These are phyloP conservation scores for Trichosporon ovoides DNA, from an alignment of 1,284 basidiomycete species.

Conservation along the genomic window DNA sequence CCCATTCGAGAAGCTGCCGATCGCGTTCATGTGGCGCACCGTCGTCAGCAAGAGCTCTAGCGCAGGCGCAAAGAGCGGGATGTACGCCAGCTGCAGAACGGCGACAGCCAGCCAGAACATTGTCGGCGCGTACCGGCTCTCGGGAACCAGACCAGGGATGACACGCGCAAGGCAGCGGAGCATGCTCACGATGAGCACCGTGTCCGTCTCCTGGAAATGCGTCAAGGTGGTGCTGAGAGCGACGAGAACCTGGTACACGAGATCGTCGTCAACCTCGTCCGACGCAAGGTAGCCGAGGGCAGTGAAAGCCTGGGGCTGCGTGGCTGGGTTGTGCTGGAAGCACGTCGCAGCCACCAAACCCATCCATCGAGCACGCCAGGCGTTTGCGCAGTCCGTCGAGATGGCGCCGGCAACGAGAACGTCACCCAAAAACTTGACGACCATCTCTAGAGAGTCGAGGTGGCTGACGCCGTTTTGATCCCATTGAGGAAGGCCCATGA, in stretches of 20 bases:
- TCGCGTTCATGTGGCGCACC: conserved; percentile 49
- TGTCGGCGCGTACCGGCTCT: conserved; percentile 66
- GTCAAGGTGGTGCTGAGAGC: conserved; percentile 53
- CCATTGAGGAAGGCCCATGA: conserved; percentile 22
- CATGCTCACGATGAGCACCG: conserved; percentile 69
- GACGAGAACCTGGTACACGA: conserved; percentile 47
- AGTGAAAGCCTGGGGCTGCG: conserved; percentile 83
- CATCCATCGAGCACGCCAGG: conserved; percentile 92
- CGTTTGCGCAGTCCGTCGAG: conserved; percentile 70
- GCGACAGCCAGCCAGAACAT: conserved; percentile 82
- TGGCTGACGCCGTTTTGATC: conserved; percentile 58
- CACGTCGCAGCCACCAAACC: conserved; percentile 84
- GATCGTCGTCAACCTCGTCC: conserved; percentile 60
- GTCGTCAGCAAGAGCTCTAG: conserved; percentile 59
- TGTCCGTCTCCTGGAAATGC: conserved; percentile 38
- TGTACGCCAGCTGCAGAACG: conserved; percentile 68
- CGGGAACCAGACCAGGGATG: conserved; percentile 61
- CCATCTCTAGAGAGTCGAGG: conserved; percentile 62
- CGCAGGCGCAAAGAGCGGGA: conserved; percentile 64
- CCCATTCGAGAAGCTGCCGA: conserved; percentile 54
- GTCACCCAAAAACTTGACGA: conserved; percentile 62
- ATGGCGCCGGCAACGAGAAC: conserved; percentile 60
- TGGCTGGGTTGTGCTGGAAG: conserved; percentile 84
- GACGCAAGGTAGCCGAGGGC: conserved; percentile 72
- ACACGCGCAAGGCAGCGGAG: conserved; percentile 74